Conservation (phyloP, 495 filamentous ascomycete genomes). For the Penicillium canescens region DNA sequence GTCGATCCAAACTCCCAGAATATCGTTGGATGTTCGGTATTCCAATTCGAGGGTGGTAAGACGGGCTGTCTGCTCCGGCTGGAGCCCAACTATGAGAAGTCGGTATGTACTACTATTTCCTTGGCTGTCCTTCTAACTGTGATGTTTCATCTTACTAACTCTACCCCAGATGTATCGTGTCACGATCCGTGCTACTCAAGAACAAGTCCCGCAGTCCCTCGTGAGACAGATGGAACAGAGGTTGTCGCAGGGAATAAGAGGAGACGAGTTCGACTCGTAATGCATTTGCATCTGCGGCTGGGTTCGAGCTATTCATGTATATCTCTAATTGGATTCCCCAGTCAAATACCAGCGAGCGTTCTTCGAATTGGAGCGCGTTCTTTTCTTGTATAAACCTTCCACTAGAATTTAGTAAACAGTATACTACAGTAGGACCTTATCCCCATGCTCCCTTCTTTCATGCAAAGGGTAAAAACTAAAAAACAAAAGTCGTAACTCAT, state of each 20-base stretch:
- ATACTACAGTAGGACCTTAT: conserved; percentile 7
- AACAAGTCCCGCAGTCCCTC: conserved; percentile 76
- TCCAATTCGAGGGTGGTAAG: conserved; percentile 82
- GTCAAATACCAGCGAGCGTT: conserved; percentile 24
- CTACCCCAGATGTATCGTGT: conserved; percentile 82
- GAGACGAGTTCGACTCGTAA: conserved; percentile 3
- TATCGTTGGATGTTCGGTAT: conserved; percentile 90
- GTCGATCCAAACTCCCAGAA: conserved; percentile 93
- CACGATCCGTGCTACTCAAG: conserved; percentile 93
- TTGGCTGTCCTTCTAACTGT: not conserved
- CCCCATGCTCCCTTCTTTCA: not conserved
- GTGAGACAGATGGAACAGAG: conserved; percentile 84
- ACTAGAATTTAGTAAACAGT: conserved; percentile 8
- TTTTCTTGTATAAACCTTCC: conserved; percentile 18
- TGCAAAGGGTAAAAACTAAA: not conserved
- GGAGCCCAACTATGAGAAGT: conserved; percentile 91
- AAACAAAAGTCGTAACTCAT: conserved; percentile 18
- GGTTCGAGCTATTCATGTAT: conserved; percentile 22
- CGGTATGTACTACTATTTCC: conserved; percentile 51
- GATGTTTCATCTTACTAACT: not conserved
- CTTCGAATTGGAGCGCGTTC: conserved; percentile 6
- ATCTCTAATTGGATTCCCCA: conserved; percentile 19
- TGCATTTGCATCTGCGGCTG: conserved; percentile 5
- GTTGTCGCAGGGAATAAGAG: conserved; percentile 55
- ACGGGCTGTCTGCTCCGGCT: conserved; percentile 89